Evolutionary conservation across 345 rosid species (phyloP).

Genomic region (Citrus sinensis): DVS_A1.0 CM039162.1:28937001-28937500

Average conservation of each 20-base stretch:
- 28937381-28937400: slow-evolving; percentile 10
- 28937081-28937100: slow-evolving; percentile 6
- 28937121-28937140: neutral
- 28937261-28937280: too few species aligned
- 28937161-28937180: slow-evolving; percentile 35
- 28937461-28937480: slow-evolving; percentile 10
- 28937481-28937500: slow-evolving; percentile 12
- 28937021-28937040: too few species aligned
- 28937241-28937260: slow-evolving; percentile 7
- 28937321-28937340: neutral
- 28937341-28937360: neutral
- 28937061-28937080: too few species aligned
- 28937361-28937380: slow-evolving; percentile 1
- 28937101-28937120: slow-evolving; percentile 17
- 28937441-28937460: slow-evolving; percentile 9
- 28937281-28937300: neutral
- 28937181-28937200: slow-evolving; percentile 37
- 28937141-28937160: slow-evolving; percentile 21
- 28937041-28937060: too few species aligned
- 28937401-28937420: slow-evolving; percentile 6
- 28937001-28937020: slow-evolving; percentile 49
- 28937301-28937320: neutral
- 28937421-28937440: neutral
- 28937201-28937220: slow-evolving; percentile 30
- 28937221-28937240: slow-evolving; percentile 21